phyloP scores from a whole-genome alignment of 2,329 filamentous ascomycete genomes.

The Coleophoma eucalyptorum region DNA sequence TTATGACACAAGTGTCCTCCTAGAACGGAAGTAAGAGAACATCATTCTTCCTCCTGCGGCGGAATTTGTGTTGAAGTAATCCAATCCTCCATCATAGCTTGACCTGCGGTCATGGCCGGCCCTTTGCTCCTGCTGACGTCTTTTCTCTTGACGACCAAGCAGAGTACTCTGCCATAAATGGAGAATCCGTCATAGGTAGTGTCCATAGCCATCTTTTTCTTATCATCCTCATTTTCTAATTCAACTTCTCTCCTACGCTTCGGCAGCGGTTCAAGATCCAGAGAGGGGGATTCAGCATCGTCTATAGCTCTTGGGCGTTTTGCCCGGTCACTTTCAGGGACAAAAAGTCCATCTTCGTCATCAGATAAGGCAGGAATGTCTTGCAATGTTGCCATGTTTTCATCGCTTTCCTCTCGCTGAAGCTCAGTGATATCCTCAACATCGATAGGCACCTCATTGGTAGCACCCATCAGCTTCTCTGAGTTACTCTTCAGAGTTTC shows the following conservation, averaged over 20 bases:
- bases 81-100: constrained; percentile 80
- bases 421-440: constrained; percentile 25
- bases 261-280: constrained; percentile 30
- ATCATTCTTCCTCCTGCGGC: constrained; percentile 15
- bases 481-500: constrained; percentile 48
- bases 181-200: constrained; percentile 93
- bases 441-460: constrained; percentile 43
- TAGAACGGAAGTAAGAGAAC: too few relatives aligned
- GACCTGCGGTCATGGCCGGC: constrained; percentile 39
- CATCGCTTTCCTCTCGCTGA: constrained; percentile 21
- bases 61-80: constrained; percentile 73
- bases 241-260: constrained; percentile 40
- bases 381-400: constrained; percentile 15
- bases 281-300: constrained; percentile 22
- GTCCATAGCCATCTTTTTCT: constrained; percentile 85
- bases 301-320: constrained; percentile 24
- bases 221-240: constrained; percentile 55
- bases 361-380: constrained; percentile 19
- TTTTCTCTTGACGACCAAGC: constrained; percentile 79
- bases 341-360: constrained; percentile 22
- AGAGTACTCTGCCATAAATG: constrained; percentile 90
- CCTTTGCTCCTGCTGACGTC: constrained; percentile 45
- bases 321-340: constrained; percentile 26
- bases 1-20: too few relatives aligned
- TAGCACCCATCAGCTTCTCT: constrained; percentile 52